Base-by-base conservation (phyloP, 176 grass and related monocot genomes). In the Metroxylon sagu region DNA sequence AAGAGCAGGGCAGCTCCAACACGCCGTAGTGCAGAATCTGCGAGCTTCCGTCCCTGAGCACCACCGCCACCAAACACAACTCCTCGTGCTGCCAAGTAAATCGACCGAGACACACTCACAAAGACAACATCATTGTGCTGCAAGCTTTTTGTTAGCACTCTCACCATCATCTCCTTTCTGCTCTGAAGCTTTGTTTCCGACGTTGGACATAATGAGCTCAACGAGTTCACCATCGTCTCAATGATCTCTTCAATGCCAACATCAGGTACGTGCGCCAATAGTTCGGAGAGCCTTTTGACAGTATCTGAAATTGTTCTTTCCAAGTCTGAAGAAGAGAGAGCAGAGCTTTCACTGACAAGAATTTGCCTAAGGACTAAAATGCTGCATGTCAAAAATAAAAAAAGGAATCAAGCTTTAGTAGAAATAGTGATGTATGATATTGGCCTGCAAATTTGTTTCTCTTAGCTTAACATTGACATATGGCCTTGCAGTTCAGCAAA, bases 291-390 rank as follows among this genome's bases (percentile, higher is more conserved):
- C 18, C 73, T 31, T 29, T 80, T 21, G 14, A 56, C 85, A 14
- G 81, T 83, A 18, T 80, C 73, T 26, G 81, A 76, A 52, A 83
- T 64, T 14, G 55, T 48, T 4, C 59, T 71, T 54, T 91, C 84
- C 25, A 85, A 52, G 10, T 78, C 82, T 3, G 55, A 25, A 59
- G 69, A 51, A 68, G 57, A 25, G 3, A 17, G 12, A n/a, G n/a
- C n/a, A 18, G 72, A 65, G 16, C 73, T 85, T 74, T 90, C 86
- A 18, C 77, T 77, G 66, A 98, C 29, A 66, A 97, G 48, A 64
- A 92, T 66, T 77, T 98, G 93, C 68, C 79, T 75, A 25, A 98
- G 66, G 29, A 92, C 76, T 7, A 98, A 83, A 79, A 92, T 78
- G 77, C 93, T 97, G 75, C 48, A 83, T 26, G 4, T 14, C 25